Evolutionary conservation across 352 stramenopile species (phyloP), one percentile per base, ranked within the genome.

Genomic region (Thraustochytrium striatum): DNA sequence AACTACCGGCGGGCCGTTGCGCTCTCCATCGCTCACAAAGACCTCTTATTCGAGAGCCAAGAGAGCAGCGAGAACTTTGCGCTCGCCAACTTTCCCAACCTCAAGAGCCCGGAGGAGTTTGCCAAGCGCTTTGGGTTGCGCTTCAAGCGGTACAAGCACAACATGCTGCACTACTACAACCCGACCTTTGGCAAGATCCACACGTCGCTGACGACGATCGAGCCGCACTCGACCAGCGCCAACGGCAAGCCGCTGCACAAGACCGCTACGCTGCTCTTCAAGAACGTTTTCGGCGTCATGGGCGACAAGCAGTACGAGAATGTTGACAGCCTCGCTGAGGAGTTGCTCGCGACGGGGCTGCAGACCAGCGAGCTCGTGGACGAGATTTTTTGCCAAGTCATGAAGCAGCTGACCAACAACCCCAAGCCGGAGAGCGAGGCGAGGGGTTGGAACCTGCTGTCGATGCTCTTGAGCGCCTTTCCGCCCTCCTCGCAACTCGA

Each of bases 401-500:
- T 88, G 82, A 90, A 90, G 78, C 87, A 90, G 70, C 84, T 90
- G 36, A 86, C 82, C 0, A 59, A 83, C 28, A 90, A 90, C 81
- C 83, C 85, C 2, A 85, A 65, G 41, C 52, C 57, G 36, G 68
- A 75, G 28, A 86, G 75, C 50, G 38, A 75, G 21, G 65, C 83
- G 41, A 78, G 82, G 21, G 87, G 85, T 30, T 90, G 87, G 86
- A 84, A 89, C 50, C 72, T 90, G 28, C 59, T 90, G n/a, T 82
- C 78, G 16, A 68, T 88, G 44, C 69, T 87, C 1, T 69, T 90
- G 52, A 72, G 61, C 39, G 85, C 75, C 33, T 87, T 89, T 61
- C 85, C 85, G 16, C 86, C 86, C 3, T 84, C 85, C 11, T 81
- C 84, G n/a, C 50, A 82, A 30, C 58, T 89, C 19, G 84, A 89